Evolutionary conservation across 129 eudicot genomes (phyloP), one percentile per base, ranked within the genome.

Genomic region (Pulicaria dysenterica): DNA sequence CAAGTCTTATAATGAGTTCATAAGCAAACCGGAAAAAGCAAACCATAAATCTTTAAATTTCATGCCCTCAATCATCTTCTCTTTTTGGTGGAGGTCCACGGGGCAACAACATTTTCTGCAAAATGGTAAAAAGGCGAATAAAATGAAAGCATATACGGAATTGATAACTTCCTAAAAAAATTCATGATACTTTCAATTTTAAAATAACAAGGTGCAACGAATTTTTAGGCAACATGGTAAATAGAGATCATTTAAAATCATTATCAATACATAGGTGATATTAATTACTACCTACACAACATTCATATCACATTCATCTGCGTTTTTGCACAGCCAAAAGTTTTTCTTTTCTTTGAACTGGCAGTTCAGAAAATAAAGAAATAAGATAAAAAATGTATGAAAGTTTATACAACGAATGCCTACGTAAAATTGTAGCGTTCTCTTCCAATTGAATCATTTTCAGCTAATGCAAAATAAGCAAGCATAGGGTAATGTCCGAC

Each of bases 391-490:
- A 24, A 24, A 24, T 24, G 31, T 24, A 24, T 24, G 31, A 24
- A 24, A 24, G 31, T 24, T 31, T 46, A 57, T 8, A 73, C 34
- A n/a, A 40, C 6, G 11, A 42, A 79, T 75, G 85, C 98, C 98
- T 93, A 96, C 98, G 90, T 94, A 63, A 94, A 94, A 73, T 94
- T 94, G 82, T 94, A 94, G 15, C 98, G 96, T 72, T 94, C 95
- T 81, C 98, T 79, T 42, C 98, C 98, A 78, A 94, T 86, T 4
- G 98, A 94, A 77, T 94, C 96, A 79, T 94, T 94, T 70, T 94
- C 98, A 5, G 98, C 98, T 44, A 94, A 65, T 34, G 96, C 95
- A 79, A 89, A 94, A 78, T 87, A 94, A 14, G 89, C 88, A 72
- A 94, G 83, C 84, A 94, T 83, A 1, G 96, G 98, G 65, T 90